Evolutionary conservation across 1,139 yeast species (phyloP), one percentile per base, ranked within the genome.

Genomic region (Meyerozyma athensensis): DNA sequence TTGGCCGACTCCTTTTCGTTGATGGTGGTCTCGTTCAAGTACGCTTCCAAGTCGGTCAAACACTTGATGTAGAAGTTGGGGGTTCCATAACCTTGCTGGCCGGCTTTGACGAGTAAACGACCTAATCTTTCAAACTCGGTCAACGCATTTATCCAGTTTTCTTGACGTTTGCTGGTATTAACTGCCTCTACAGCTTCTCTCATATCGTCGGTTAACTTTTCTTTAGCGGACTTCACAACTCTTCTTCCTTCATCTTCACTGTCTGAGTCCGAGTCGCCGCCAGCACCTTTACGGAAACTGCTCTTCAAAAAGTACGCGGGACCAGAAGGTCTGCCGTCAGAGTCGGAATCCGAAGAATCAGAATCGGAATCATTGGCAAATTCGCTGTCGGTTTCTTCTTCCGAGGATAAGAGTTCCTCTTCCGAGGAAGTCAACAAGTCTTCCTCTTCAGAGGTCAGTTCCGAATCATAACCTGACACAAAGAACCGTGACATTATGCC

Each of bases 151-250:
- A 81, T 75, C 96, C 97, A 92, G 61, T 86, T 92, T 54, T 80
- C 81, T 49, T 74, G 74, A 63, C 76, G 76, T 62, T 73, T 84
- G 43, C 80, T 82, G 47, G 73, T 76, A 53, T 84, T 92, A 53
- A 89, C 77, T 42, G 78, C 71, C 54, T 79, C 84, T 52, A 83
- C 76, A 30, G 78, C 65, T 26, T 72, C 72, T 51, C 78, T 82
- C 68, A 92, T 77, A 61, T 92, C 98, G 58, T 89, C 97, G 49
- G 87, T 60, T 45, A 90, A 73, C 66, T 90, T 94, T 50, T 90
- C 97, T 66, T 85, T 87, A 41, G 97, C 96, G 43, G 94, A 81
- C 65, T 86, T 90, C 51, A 92, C 97, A 35, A 89, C 87, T 54
- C 83, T 85, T 61, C 81, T 83, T 47, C 79, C 81, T 44, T 80